Percentiles rank a stretch among this genome's conserved stretches.
phyloP scores from a whole-genome alignment of 495 filamentous ascomycete genomes.

The Podospora pseudopauciseta region DNA sequence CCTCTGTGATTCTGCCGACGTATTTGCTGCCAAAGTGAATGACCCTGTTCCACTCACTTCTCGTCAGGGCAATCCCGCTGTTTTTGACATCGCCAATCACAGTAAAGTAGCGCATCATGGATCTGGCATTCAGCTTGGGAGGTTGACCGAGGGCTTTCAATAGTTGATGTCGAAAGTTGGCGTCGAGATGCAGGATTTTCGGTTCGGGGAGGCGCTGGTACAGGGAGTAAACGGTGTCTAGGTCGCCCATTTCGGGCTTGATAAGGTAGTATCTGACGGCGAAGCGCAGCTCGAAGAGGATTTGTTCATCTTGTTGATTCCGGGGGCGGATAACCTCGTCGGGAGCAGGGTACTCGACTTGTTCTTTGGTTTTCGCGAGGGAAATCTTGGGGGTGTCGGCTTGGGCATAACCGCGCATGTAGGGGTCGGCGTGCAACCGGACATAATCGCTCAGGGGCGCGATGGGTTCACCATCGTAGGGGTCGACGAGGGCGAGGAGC shows the following conservation, averaged over 20 bases:
- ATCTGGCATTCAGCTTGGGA: constrained; percentile 50
- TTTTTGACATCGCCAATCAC: constrained; percentile 78
- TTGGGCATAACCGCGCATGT: constrained; percentile 45
- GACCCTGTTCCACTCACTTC: constrained; percentile 74
- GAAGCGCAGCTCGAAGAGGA: constrained; percentile 33
- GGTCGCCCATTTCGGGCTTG: constrained; percentile 28
- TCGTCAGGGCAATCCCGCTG: constrained; percentile 58
- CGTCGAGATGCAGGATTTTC: constrained; percentile 60
- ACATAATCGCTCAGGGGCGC: constrained; percentile 46
- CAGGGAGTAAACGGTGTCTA: constrained; percentile 42
- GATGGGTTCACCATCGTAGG: constrained; percentile 38
- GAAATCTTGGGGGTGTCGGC: constrained; percentile 40
- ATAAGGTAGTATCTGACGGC: constrained; percentile 32
- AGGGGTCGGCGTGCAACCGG: constrained; percentile 42
- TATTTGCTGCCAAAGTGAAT: constrained; percentile 74
- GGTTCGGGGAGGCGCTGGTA: constrained; percentile 52
- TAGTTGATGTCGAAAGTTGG: constrained; percentile 57
- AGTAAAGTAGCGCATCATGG: constrained; percentile 77
- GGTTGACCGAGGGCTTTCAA: constrained; percentile 64
- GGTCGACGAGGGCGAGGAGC: constrained; percentile 47
- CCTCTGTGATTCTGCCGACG: constrained; percentile 55
- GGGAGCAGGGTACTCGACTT: constrained; percentile 43
- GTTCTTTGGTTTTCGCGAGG: constrained; percentile 43
- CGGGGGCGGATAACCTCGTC: constrained; percentile 30
- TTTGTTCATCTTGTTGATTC: constrained; percentile 18